Conservation (phyloP, 192 early-diverging fungal species). For the Umbelopsis vinacea region DNA sequence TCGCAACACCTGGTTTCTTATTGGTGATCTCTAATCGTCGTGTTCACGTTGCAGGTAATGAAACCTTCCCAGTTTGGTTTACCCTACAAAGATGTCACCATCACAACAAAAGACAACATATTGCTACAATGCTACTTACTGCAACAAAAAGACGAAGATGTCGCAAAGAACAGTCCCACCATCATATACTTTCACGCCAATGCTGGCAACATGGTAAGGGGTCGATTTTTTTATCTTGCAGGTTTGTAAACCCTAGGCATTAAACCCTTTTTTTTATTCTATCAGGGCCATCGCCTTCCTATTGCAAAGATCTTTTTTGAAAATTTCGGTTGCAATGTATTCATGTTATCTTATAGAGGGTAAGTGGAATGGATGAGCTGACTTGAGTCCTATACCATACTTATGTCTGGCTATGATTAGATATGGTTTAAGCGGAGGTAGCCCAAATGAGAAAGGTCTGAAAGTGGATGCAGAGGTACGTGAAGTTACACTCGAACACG, state of each 20-base stretch:
- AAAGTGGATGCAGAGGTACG: slow-evolving; percentile 83
- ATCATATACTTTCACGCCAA: slow-evolving; percentile 70
- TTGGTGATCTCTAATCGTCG: no score
- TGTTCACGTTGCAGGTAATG: slow-evolving; percentile 51
- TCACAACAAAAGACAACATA: slow-evolving; percentile 83
- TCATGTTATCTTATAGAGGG: slow-evolving; percentile 98
- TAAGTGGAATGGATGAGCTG: slow-evolving; percentile 36
- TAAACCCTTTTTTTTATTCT: slow-evolving; percentile 1
- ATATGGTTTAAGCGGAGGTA: slow-evolving; percentile 89
- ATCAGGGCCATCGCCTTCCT: slow-evolving; percentile 90
- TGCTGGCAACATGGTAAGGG: slow-evolving; percentile 92
- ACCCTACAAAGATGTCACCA: slow-evolving; percentile 65
- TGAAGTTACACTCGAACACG: neutral
- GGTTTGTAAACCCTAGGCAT: neutral
- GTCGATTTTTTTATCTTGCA: neutral
- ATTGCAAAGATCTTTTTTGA: slow-evolving; percentile 79
- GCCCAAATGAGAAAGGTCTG: slow-evolving; percentile 85
- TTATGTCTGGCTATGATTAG: slow-evolving; percentile 32
- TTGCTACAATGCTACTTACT: slow-evolving; percentile 80
- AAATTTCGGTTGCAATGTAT: slow-evolving; percentile 78
- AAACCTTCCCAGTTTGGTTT: slow-evolving; percentile 71
- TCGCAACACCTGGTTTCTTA: neutral
- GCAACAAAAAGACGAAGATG: slow-evolving; percentile 59
- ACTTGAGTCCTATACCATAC: neutral
- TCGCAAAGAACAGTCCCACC: slow-evolving; percentile 34